Evolutionary conservation across 305 asterid genomes (phyloP), one percentile per base, ranked within the genome.

Genomic region (Plantago lanceolata): DNA sequence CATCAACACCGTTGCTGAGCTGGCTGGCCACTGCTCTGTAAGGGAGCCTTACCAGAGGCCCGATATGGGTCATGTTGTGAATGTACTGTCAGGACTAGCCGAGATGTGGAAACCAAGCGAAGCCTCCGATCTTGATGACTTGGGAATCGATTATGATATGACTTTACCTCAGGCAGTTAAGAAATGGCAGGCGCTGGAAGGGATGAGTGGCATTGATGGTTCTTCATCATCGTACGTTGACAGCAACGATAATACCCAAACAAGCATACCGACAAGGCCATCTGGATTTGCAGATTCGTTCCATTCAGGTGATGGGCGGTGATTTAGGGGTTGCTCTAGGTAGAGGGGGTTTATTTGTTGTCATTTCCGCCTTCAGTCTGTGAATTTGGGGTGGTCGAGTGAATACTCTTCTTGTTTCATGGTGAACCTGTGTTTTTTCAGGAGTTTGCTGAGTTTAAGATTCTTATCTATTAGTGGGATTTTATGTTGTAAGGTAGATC

Each of bases 141-240:
- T 78, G 48, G 98, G 96, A n/a, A 82, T 93, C 21, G 94, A 93
- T 64, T 89, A 85, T 33, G 96, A 92, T 64, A 87, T 89, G 90
- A 80, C 95, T 3, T 62, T 93, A 57, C 95, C 98, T 17, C 97
- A 89, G 73, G 98, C 94, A 0, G 82, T 92, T 55, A 87, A 85
- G 91, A 92, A 87, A 67, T 92, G 98, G 98, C 95, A 89, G 60
- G 97, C 94, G 4, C 73, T 89, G 1, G 98, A 92, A 66, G 96
- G 95, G 56, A 65, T 64, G 84, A 92, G 85, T 63, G 87, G 91
- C 9, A 26, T 59, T 13, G 64, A 58, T 16, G 50, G 50, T 24
- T 57, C 83, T 17, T 82, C 94, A 2, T 82, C 94, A 15, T 82
- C 91, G 0, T 78, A 65, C 59, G 12, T 75, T 12, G 95, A 85